These are phyloP conservation scores for Piper betle DNA, from an alignment of 164 flowering plant species.

Conservation along the genomic window DNA sequence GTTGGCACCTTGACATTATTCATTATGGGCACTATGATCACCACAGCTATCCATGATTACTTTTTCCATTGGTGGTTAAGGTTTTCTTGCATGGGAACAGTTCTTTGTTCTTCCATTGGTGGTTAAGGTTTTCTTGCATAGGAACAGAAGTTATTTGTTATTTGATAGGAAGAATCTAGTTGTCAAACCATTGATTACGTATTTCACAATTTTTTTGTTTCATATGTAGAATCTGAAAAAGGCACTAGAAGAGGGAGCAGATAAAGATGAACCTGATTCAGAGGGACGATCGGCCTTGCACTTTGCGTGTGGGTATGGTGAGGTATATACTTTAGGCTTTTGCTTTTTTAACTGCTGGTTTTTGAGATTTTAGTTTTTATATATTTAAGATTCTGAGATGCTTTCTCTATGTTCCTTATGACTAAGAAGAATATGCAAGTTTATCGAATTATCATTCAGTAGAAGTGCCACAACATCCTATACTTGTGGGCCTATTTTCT, in stretches of 20 bases:
- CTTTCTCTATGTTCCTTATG: neutral
- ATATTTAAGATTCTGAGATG: neutral
- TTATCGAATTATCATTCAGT: no score
- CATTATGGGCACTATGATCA: no score
- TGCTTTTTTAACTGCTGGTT: neutral
- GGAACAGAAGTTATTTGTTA: neutral
- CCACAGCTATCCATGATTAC: no score
- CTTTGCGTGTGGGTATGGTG: conserved; percentile 98
- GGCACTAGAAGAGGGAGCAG: conserved; percentile 75
- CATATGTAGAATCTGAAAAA: conserved; percentile 52
- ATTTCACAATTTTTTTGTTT: neutral
- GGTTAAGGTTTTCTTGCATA: neutral
- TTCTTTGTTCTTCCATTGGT: neutral
- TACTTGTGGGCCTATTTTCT: no score
- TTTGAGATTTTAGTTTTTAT: neutral
- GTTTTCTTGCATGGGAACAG: no score
- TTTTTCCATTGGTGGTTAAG: no score
- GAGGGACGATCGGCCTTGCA: conserved; percentile 96
- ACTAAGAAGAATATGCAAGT: neutral
- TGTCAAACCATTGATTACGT: neutral
- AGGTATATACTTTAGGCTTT: conserved; percentile 37
- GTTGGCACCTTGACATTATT: no score
- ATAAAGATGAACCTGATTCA: conserved; percentile 88
- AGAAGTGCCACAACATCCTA: no score
- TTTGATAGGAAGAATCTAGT: neutral